A percentile compares a stretch with the other conserved stretches of the same genome.
These are phyloP conservation scores for Xylaria flabelliformis DNA, from an alignment of 495 filamentous ascomycete species.

Conservation along the genomic window DNA sequence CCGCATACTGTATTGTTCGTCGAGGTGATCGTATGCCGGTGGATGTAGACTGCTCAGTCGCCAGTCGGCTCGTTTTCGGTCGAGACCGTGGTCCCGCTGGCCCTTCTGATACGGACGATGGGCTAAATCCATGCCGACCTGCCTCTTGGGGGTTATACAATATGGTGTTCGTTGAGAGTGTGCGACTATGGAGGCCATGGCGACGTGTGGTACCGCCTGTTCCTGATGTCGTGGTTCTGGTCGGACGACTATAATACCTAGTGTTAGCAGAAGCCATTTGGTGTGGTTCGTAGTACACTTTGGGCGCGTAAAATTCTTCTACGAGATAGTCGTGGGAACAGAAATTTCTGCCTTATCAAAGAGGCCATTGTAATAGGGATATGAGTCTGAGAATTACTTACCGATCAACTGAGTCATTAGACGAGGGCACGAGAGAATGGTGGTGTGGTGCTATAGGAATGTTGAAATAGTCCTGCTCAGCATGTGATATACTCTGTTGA, in stretches of 20 bases:
- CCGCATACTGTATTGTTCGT: conserved; percentile 30
- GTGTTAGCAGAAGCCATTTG: background rate
- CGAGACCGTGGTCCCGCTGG: conserved; percentile 37
- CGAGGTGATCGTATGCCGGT: conserved; percentile 38
- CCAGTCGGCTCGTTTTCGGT: conserved; percentile 43
- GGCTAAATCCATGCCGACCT: conserved; percentile 48
- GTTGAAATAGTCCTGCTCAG: conserved; percentile 54
- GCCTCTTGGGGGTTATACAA: conserved; percentile 66
- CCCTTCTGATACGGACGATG: conserved; percentile 56
- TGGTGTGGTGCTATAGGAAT: conserved; percentile 43
- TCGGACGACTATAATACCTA: conserved; percentile 5
- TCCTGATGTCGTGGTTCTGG: conserved; percentile 38
- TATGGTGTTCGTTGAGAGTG: conserved; percentile 78
- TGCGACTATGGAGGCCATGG: conserved; percentile 62
- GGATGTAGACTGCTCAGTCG: conserved; percentile 30
- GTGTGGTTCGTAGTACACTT: background rate
- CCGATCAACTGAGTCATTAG: conserved; percentile 33
- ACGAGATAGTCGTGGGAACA: background rate
- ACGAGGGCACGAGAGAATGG: conserved; percentile 31
- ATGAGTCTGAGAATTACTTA: conserved; percentile 19
- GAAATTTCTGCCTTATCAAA: background rate
- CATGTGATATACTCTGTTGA: conserved; percentile 29
- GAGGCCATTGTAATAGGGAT: background rate
- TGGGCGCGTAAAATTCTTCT: background rate
- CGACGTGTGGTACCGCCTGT: conserved; percentile 39